Conservation (phyloP, 2,329 filamentous ascomycete species). For the Capronia americana region DNA sequence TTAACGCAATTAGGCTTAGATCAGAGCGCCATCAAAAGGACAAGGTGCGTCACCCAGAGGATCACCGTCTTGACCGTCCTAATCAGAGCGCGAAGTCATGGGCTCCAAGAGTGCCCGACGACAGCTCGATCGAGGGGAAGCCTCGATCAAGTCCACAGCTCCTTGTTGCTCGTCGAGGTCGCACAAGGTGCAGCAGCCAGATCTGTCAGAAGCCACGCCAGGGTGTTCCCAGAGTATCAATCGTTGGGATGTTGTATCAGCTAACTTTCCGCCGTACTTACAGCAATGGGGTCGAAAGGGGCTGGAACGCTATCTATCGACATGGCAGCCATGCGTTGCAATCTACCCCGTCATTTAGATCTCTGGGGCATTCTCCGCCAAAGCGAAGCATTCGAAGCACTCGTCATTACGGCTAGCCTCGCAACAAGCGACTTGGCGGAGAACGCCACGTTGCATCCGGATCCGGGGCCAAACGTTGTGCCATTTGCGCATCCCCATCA, state of each 20-base stretch:
- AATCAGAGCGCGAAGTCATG: not conserved
- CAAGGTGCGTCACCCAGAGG: not conserved
- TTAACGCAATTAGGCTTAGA: not conserved
- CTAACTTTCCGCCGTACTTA: not conserved
- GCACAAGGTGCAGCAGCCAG: not conserved
- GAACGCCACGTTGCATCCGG: constrained; percentile 13
- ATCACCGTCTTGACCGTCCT: not conserved
- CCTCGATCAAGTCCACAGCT: not conserved
- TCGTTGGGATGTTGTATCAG: not conserved
- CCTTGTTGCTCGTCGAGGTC: not conserved
- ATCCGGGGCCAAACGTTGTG: constrained; percentile 7
- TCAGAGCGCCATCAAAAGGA: too few relatives aligned
- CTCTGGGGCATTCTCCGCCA: not conserved
- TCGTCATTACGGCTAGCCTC: not conserved
- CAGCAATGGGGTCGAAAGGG: not conserved
- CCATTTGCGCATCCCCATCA: not conserved
- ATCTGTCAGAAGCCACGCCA: not conserved
- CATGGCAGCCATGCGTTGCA: not conserved
- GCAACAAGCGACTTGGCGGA: not conserved
- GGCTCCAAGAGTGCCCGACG: not conserved
- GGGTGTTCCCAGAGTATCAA: too few relatives aligned
- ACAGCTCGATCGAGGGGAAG: not conserved
- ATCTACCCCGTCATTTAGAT: not conserved
- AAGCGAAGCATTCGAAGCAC: constrained; percentile 2
- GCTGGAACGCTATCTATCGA: not conserved